Conservation (phyloP, 495 filamentous ascomycete genomes). For the Venustampulla echinocandica region DNA sequence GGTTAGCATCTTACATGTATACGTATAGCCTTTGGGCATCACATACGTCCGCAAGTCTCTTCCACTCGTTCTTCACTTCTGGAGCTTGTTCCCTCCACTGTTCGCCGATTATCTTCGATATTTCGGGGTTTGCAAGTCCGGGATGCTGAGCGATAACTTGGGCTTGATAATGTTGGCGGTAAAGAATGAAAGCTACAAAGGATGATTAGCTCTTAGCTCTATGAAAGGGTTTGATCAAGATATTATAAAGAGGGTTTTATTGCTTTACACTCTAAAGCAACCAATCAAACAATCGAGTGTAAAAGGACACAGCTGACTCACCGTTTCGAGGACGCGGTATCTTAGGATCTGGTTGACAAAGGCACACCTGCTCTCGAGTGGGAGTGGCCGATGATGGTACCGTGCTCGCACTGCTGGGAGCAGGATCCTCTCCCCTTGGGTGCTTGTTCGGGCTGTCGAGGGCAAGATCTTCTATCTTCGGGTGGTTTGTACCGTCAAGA, state of each 20-base stretch:
- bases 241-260: slow-evolving; percentile 20
- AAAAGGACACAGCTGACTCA: slow-evolving; percentile 41
- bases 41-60: slow-evolving; percentile 70
- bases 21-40: background rate
- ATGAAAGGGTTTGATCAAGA: slow-evolving; percentile 8
- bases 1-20: background rate
- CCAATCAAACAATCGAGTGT: slow-evolving; percentile 19
- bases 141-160: slow-evolving; percentile 73
- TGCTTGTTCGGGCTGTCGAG: slow-evolving; percentile 30
- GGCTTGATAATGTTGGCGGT: slow-evolving; percentile 87
- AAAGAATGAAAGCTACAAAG: slow-evolving; percentile 86
- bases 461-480: slow-evolving; percentile 32
- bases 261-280: slow-evolving; percentile 6
- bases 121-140: slow-evolving; percentile 89
- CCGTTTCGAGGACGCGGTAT: slow-evolving; percentile 92
- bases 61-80: slow-evolving; percentile 81
- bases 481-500: slow-evolving; percentile 35
- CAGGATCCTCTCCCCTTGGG: no score
- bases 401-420: slow-evolving; percentile 28
- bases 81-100: slow-evolving; percentile 73
- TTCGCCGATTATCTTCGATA: slow-evolving; percentile 95
- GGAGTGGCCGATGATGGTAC: slow-evolving; percentile 25
- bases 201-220: background rate
- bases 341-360: slow-evolving; percentile 89
- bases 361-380: slow-evolving; percentile 54